phyloP scores from a whole-genome alignment of 805 yeast genomes.

The Starmera pachycereana region DNA sequence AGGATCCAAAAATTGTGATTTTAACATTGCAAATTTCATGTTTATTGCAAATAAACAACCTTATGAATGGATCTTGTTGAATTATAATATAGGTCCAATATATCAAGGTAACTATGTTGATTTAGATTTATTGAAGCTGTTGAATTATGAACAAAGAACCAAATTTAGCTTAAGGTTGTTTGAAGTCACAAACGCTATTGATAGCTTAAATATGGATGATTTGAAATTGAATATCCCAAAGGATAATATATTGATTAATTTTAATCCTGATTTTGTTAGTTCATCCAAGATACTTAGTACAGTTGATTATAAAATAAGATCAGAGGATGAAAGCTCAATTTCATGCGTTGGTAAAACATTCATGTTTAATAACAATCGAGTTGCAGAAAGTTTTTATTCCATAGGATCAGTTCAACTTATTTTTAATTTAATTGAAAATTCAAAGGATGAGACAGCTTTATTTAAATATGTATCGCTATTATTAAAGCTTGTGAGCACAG shows the following conservation, averaged over 20 bases:
- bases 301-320: neutral
- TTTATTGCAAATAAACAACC: slow-evolving; percentile 28
- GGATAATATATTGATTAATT: slow-evolving; percentile 9
- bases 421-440: slow-evolving; percentile 34
- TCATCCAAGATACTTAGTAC: neutral
- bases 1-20: slow-evolving; percentile 9
- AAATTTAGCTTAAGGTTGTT: slow-evolving; percentile 24
- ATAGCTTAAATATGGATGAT: slow-evolving; percentile 9
- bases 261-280: slow-evolving; percentile 7
- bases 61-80: slow-evolving; percentile 41
- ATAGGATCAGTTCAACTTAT: slow-evolving; percentile 44
- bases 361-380: slow-evolving; percentile 2
- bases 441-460: slow-evolving; percentile 25
- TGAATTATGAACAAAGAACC: slow-evolving; percentile 28
- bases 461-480: slow-evolving; percentile 28
- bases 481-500: slow-evolving; percentile 31
- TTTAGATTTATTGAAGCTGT: slow-evolving; percentile 26
- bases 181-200: slow-evolving; percentile 20
- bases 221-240: slow-evolving; percentile 9
- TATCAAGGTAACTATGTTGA: slow-evolving; percentile 39
- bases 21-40: slow-evolving; percentile 23
- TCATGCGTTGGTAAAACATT: slow-evolving; percentile 5
- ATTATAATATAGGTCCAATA: slow-evolving; percentile 37
- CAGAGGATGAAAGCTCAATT: neutral
- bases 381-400: slow-evolving; percentile 16